Conservation (phyloP, 129 eudicot species). For the Daucus carota region DH1_v3.0 NC_030381.2:42973001-42973500, state of each 20-base stretch:
- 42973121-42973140: not conserved
- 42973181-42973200: not conserved
- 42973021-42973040: too few relatives aligned
- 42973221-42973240: not conserved
- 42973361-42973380: not conserved
- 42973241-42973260: not conserved
- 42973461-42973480: not conserved
- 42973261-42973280: conserved; percentile 3
- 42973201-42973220: not conserved
- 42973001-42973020: too few relatives aligned
- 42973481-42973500: not conserved
- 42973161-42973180: not conserved
- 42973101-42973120: not conserved
- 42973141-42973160: not conserved
- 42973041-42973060: not conserved
- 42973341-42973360: not conserved
- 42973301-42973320: not conserved
- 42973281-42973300: not conserved
- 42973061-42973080: conserved; percentile 4
- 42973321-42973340: not conserved
- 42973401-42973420: not conserved
- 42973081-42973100: conserved; percentile 5
- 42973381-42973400: not conserved
- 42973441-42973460: not conserved
- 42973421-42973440: not conserved